These are phyloP conservation scores for Chlamydomonas urium DNA, from an alignment of 139 green algal species.

Conservation along the genomic window DNA sequence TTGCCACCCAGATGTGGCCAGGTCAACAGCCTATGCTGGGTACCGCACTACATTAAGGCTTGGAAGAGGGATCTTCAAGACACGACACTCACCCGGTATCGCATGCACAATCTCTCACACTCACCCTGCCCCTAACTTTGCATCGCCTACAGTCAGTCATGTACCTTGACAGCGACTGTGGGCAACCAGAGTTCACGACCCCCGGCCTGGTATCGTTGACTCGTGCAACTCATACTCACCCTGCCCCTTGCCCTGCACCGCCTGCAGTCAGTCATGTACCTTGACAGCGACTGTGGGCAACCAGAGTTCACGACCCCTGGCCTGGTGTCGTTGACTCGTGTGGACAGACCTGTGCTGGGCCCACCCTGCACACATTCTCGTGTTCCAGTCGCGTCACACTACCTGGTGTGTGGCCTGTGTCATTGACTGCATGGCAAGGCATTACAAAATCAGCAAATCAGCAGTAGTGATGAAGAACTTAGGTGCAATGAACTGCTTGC, in stretches of 20 bases:
- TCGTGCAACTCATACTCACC: background rate
- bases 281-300: constrained; percentile 87
- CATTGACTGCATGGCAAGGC: too few species aligned
- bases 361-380: constrained; percentile 57
- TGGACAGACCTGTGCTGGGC: constrained; percentile 56
- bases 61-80: too few species aligned
- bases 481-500: background rate
- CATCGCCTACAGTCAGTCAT: background rate
- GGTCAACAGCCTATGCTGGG: too few species aligned
- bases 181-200: constrained; percentile 82
- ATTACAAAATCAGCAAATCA: background rate
- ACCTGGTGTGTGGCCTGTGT: too few species aligned
- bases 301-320: constrained; percentile 79
- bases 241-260: constrained; percentile 14
- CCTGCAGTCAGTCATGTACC: constrained; percentile 51
- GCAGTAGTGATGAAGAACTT: background rate
- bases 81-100: too few species aligned
- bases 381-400: constrained; percentile 6
- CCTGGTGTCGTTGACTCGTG: constrained; percentile 61
- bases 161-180: constrained; percentile 75
- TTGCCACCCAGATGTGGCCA: too few species aligned
- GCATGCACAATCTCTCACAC: constrained; percentile 1
- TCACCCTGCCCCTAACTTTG: background rate
- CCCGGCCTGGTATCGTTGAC: constrained; percentile 62
- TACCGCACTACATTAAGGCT: too few species aligned